Conservation (phyloP, 495 filamentous ascomycete genomes). For the Penicilliopsis zonata region DNA sequence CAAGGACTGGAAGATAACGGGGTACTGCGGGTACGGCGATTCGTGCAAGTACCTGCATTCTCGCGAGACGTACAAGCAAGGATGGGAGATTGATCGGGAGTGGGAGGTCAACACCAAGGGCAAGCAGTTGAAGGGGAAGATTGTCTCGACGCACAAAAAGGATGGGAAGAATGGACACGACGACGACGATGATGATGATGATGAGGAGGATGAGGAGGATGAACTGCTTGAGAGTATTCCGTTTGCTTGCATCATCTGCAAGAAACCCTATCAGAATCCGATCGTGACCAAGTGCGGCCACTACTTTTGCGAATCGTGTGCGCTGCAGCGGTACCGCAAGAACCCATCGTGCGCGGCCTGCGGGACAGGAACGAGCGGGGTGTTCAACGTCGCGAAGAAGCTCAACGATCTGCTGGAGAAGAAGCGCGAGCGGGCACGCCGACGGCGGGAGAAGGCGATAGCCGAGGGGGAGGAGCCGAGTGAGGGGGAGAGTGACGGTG, state of each 20-base stretch:
- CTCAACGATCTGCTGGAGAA: slow-evolving; percentile 70
- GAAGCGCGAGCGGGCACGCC: slow-evolving; percentile 62
- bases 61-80: slow-evolving; percentile 80
- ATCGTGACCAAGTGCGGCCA: slow-evolving; percentile 87
- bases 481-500: slow-evolving; percentile 45
- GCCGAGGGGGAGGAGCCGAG: slow-evolving; percentile 59
- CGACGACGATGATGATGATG: slow-evolving; percentile 38
- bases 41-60: slow-evolving; percentile 83
- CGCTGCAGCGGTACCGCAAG: slow-evolving; percentile 69
- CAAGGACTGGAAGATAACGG: slow-evolving; percentile 89
- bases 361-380: slow-evolving; percentile 69
- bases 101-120: slow-evolving; percentile 81
- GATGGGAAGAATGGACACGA: slow-evolving; percentile 32
- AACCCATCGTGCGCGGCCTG: slow-evolving; percentile 79
- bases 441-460: slow-evolving; percentile 55
- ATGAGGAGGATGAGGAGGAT: slow-evolving; percentile 57
- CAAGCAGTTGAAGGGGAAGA: slow-evolving; percentile 50
- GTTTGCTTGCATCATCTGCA: slow-evolving; percentile 92
- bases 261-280: slow-evolving; percentile 65
- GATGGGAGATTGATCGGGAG: slow-evolving; percentile 89
- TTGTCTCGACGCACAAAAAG: slow-evolving; percentile 40
- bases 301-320: slow-evolving; percentile 90
- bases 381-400: slow-evolving; percentile 82
- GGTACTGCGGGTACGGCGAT: slow-evolving; percentile 64
- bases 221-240: slow-evolving; percentile 76